phyloP scores from a whole-genome alignment of 768 basidiomycete genomes.

The Clitopilus hobsonii region DNA sequence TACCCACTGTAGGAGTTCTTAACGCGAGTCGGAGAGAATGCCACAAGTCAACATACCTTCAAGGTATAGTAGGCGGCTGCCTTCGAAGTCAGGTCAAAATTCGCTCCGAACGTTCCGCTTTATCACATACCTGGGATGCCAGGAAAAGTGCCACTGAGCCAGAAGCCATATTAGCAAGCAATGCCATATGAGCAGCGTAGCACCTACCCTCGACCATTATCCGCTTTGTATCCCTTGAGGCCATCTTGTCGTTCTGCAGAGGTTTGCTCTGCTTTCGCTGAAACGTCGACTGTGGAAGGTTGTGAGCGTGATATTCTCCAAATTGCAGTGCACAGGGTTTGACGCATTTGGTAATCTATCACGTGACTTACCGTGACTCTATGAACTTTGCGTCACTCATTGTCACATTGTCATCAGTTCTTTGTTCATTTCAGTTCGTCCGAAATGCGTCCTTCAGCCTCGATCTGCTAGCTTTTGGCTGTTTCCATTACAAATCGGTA shows the following conservation, averaged over 20 bases:
- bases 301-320: background rate
- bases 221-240: constrained; percentile 34
- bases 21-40: background rate
- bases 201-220: constrained; percentile 42
- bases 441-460: too few relatives aligned
- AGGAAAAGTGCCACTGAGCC: constrained; percentile 51
- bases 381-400: too few relatives aligned
- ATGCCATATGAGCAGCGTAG: too few relatives aligned
- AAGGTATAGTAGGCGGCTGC: constrained; percentile 77
- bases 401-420: too few relatives aligned
- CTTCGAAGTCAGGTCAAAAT: constrained; percentile 35
- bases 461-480: too few relatives aligned
- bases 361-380: background rate
- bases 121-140: constrained; percentile 43
- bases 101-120: constrained; percentile 5
- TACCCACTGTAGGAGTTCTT: constrained; percentile 49
- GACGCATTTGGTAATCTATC: background rate
- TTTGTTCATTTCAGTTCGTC: too few relatives aligned
- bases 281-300: background rate
- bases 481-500: too few relatives aligned
- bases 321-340: background rate
- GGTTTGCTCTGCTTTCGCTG: background rate
- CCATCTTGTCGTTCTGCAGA: constrained; percentile 15
- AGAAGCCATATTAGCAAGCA: too few relatives aligned
- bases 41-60: constrained; percentile 38